phyloP scores from a whole-genome alignment of 1,284 basidiomycete species.

The Polyporus tsugae region DNA sequence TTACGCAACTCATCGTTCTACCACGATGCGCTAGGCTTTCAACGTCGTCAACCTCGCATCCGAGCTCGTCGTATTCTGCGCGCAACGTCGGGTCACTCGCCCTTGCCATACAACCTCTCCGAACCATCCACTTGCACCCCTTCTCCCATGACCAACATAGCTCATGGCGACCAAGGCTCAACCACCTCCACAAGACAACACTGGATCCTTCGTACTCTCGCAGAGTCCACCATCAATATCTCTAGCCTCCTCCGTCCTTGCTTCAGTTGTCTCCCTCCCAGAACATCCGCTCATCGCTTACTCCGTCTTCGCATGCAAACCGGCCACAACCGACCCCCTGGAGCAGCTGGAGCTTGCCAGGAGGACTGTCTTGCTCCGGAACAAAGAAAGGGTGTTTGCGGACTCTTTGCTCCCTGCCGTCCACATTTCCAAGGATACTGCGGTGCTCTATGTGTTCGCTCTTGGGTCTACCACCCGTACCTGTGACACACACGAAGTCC shows the following conservation, averaged over 20 bases:
- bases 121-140: neutral
- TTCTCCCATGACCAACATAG: conserved; percentile 21
- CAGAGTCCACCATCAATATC: conserved; percentile 45
- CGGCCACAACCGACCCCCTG: conserved; percentile 40
- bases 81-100: neutral
- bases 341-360: conserved; percentile 65
- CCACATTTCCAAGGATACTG: conserved; percentile 50
- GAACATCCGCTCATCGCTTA: conserved; percentile 52
- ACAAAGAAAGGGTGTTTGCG: conserved; percentile 46
- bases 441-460: conserved; percentile 61
- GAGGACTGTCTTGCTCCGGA: conserved; percentile 52
- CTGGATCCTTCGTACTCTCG: conserved; percentile 42
- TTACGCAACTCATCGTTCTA: conserved; percentile 25
- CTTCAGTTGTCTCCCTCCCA: conserved; percentile 49
- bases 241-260: conserved; percentile 44
- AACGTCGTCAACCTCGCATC: neutral
- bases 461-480: conserved; percentile 50
- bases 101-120: conserved; percentile 8
- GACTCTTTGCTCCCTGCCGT: conserved; percentile 61
- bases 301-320: conserved; percentile 48
- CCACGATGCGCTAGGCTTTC: conserved; percentile 28
- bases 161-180: conserved; percentile 41
- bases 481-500: conserved; percentile 41
- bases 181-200: conserved; percentile 41
- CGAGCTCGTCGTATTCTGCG: conserved; percentile 2